Evolutionary conservation across 768 basidiomycete genomes (phyloP).

Genomic region (Roridomyces roridus): DNA sequence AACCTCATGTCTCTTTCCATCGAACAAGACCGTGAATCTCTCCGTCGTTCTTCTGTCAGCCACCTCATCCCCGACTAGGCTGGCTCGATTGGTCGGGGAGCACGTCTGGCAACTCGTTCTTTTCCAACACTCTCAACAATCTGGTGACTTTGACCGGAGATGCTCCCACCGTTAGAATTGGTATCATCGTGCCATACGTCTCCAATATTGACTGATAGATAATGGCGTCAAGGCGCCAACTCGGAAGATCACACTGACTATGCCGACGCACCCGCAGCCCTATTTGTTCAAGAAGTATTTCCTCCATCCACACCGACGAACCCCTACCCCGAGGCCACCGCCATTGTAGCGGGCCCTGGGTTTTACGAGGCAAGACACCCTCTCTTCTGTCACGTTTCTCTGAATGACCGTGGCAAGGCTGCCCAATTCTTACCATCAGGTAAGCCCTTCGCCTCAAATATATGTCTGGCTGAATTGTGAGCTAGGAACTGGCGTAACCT

Average conservation of each 20-base stretch:
- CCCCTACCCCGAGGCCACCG: constrained; percentile 72
- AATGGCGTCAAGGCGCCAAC: constrained; percentile 43
- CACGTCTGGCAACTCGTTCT: constrained; percentile 59
- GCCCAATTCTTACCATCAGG: constrained; percentile 58
- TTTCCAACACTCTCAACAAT: constrained; percentile 65
- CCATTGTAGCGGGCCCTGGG: constrained; percentile 61
- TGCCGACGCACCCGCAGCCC: neutral
- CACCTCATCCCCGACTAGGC: neutral
- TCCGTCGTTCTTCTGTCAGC: neutral
- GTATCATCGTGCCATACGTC: neutral
- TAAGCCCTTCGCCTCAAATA: constrained; percentile 21
- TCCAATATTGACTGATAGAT: neutral
- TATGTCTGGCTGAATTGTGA: neutral
- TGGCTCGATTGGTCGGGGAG: constrained; percentile 73
- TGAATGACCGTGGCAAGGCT: constrained; percentile 28
- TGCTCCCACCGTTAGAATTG: constrained; percentile 64
- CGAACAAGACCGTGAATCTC: constrained; percentile 59
- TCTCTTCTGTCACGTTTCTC: neutral
- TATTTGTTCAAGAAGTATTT: constrained; percentile 57
- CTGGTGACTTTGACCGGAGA: constrained; percentile 55
- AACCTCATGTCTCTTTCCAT: constrained; percentile 69
- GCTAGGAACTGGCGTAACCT: constrained; percentile 65
- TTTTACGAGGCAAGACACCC: constrained; percentile 46
- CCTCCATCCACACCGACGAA: constrained; percentile 52
- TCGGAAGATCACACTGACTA: constrained; percentile 61